Evolutionary conservation across 2,329 filamentous ascomycete genomes (phyloP), one percentile per base, ranked within the genome.

Genomic region (Beauveria sp.): DNA sequence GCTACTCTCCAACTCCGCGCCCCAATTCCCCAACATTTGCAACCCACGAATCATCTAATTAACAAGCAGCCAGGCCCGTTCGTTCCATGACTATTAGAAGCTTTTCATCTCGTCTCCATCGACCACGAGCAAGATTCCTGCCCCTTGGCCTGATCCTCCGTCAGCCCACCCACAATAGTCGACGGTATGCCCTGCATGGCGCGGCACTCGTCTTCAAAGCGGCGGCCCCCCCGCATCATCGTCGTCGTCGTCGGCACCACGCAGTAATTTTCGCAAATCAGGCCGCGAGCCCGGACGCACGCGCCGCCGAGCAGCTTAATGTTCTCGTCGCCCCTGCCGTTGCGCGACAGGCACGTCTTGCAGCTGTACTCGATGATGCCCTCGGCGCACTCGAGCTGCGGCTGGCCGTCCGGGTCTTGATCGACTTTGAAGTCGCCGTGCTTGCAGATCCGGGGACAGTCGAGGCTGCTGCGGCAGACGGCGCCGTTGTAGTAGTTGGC

Each of bases 291-390:
- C 48, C 50, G 20, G 26, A 9, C n/a, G 8, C 56, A 59, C 24
- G 56, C 56, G 26, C 1, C 40, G 48, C 20, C 26, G 30, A 59
- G 47, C 26, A 59, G 26, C 34, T 10, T 24, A 9, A 53, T 28
- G 37, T 20, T 59, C 26, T 59, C 56, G 22, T 43, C 47, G 48
- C 56, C 56, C 8, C 18, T 44, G 48, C 48, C 48, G 40, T 46
- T 34, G 48, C 56, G 56, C 18, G 56, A 59, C 24, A 34, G 56
- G 40, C 56, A 59, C 18, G 48, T 53, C 47, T 59, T 59, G 40
- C 56, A 48, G 48, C 56, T 59, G 48, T 59, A 59, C 56, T 59
- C 47, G 47, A 59, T 46, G 48, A 59, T 59, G 48, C 56, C 56
- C 5, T 16, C 30, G 48, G 56, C 48, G 41, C 56, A 59, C 14